Evolutionary conservation across 2,329 filamentous ascomycete genomes (phyloP).

Genomic region (Arthrinium phaeospermum): DNA sequence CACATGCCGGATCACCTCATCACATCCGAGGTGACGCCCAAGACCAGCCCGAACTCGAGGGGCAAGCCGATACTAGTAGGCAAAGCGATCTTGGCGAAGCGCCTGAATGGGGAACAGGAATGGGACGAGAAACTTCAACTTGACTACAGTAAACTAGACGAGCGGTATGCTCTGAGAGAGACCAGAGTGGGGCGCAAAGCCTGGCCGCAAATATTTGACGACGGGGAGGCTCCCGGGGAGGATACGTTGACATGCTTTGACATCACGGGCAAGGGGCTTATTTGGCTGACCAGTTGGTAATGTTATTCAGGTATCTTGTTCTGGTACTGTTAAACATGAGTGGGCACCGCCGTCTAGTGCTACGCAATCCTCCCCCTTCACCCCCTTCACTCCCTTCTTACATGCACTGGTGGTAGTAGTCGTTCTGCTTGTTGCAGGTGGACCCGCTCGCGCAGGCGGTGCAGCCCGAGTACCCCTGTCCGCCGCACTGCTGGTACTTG

Average conservation of each 20-base stretch:
- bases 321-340: neutral
- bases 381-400: neutral
- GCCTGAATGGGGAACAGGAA: neutral
- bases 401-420: neutral
- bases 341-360: too few species aligned
- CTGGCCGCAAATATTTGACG: neutral
- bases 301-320: neutral
- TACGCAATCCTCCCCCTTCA: neutral
- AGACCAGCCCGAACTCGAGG: neutral
- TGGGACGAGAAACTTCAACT: neutral
- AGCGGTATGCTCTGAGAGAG: neutral
- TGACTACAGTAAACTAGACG: neutral
- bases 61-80: neutral
- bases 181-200: fast-evolving
- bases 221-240: neutral
- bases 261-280: neutral
- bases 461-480: conserved; percentile 9
- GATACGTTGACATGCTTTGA: neutral
- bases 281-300: neutral
- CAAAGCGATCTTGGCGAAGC: neutral
- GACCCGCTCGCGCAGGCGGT: neutral
- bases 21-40: neutral
- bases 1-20: neutral
- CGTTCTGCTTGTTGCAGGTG: neutral
- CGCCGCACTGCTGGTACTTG: conserved; percentile 18